These are phyloP conservation scores for Xylaria bambusicola DNA, from an alignment of 495 filamentous ascomycete genomes.

Conservation along the genomic window DNA sequence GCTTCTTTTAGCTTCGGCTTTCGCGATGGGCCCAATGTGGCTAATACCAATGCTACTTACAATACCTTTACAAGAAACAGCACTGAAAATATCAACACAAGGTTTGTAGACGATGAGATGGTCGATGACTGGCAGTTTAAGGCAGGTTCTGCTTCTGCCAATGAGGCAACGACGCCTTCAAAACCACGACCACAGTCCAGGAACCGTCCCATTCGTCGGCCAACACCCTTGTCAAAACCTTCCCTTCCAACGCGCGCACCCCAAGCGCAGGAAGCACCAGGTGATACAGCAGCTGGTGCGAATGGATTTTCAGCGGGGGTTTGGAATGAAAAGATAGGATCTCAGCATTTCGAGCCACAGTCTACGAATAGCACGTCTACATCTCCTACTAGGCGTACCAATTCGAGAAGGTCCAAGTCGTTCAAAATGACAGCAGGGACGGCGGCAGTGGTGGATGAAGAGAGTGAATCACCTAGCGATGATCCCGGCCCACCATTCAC, in stretches of 20 bases:
- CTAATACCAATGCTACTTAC: conserved; percentile 14
- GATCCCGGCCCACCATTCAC: conserved; percentile 13
- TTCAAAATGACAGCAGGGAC: conserved; percentile 45
- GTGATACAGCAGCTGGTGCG: conserved; percentile 27
- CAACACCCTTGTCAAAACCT: conserved; percentile 17
- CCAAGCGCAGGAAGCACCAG: conserved; percentile 18
- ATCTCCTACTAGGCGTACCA: conserved; percentile 42
- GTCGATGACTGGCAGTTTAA: conserved; percentile 44
- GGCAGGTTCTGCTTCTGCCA: conserved; percentile 37
- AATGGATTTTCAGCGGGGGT: conserved; percentile 59
- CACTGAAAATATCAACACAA: conserved; percentile 76
- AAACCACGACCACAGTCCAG: conserved; percentile 38
- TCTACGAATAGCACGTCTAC: conserved; percentile 32
- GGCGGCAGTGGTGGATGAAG: conserved; percentile 50
- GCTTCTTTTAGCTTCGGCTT: conserved; percentile 55
- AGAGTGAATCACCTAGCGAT: conserved; percentile 31
- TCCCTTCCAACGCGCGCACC: conserved; percentile 10
- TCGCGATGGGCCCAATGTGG: conserved; percentile 37
- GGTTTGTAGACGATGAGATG: conserved; percentile 46
- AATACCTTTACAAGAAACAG: conserved; percentile 57
- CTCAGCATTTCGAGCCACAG: conserved; percentile 57
- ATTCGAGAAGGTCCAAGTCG: conserved; percentile 43
- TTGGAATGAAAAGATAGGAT: conserved; percentile 67
- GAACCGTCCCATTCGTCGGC: conserved; percentile 37
- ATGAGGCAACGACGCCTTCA: conserved; percentile 33